A percentile compares a stretch with the other conserved stretches of the same genome.
phyloP scores from a whole-genome alignment of 1,284 basidiomycete species.

The Ganoderma boninense region DNA sequence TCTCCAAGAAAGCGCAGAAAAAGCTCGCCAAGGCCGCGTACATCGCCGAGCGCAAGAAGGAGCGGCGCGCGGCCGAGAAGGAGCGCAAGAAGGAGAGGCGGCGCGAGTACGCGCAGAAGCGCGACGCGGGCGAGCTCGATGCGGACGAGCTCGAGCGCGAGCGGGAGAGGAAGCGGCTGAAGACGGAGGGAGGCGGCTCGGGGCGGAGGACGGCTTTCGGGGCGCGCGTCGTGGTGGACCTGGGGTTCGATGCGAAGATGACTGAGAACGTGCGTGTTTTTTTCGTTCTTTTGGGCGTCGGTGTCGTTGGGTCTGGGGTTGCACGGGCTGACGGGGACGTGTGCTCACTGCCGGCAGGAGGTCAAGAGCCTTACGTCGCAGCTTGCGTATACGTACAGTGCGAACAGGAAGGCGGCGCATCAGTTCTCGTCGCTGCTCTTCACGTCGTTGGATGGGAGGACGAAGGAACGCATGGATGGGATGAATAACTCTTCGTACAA shows the following conservation, averaged over 20 bases:
- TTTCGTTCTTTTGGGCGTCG: no score
- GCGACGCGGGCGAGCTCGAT: conserved; percentile 62
- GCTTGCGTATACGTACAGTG: conserved; percentile 88
- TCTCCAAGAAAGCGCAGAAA: conserved; percentile 87
- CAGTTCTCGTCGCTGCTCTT: conserved; percentile 82
- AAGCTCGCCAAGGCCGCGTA: conserved; percentile 75
- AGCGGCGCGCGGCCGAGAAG: conserved; percentile 80
- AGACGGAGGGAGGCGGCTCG: conserved; percentile 37
- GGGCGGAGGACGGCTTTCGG: conserved; percentile 58
- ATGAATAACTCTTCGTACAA: conserved; percentile 76
- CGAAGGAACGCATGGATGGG: conserved; percentile 72
- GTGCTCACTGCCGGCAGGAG: conserved; percentile 76
- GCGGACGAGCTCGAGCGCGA: conserved; percentile 48
- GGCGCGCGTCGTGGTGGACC: conserved; percentile 86
- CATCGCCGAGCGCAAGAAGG: conserved; percentile 73
- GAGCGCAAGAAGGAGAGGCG: conserved; percentile 76
- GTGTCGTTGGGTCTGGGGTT: background rate
- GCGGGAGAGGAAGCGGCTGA: conserved; percentile 54
- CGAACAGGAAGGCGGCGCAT: conserved; percentile 76
- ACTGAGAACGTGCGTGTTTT: conserved; percentile 78
- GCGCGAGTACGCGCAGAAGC: conserved; percentile 59
- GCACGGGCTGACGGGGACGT: background rate
- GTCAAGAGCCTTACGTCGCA: conserved; percentile 89
- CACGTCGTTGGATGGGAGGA: conserved; percentile 81
- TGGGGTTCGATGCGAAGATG: conserved; percentile 97